Base-by-base conservation (phyloP, 176 grass and related monocot species). In the Juncus inflexus region DNA sequence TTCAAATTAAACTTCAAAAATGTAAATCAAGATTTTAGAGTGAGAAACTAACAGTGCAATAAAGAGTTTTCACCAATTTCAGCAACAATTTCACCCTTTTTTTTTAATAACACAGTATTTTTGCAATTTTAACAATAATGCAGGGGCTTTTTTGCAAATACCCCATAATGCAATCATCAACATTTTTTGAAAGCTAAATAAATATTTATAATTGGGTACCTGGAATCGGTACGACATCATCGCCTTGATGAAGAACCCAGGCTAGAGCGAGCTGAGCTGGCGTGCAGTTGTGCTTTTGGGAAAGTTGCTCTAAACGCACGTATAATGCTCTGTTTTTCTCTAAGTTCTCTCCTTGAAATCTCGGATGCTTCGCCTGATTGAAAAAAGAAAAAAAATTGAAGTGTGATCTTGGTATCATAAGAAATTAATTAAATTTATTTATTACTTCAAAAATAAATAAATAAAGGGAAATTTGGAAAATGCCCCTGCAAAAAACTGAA, bases 311-410 rank as follows among this genome's bases (percentile, higher is more conserved):
- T 51, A 92, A 49, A 58, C 68, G 54, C 74, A 50, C 41, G 62
- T 92, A 92, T 3, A 92, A 10, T 78, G 76, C 15, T 84, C 82
- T 88, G 47, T 92, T 88, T 59, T 85, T 92, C 53, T 92, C 89
- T 53, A 92, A 70, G 72, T 92, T 85, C 16, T 85, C 72, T 13
- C 89, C 89, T 4, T 65, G 51, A 73, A 77, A 92, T 12, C 89
- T 74, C 7, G 84, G 81, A 88, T 79, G 75, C 73, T 41, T 84
- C 52, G 70, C 57, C 89, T 88, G 74, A 53, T 38, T 54, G 40
- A 42, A n/a, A 10, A 59, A 63, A 78, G 12, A 71, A 15, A 11
- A 42, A 15, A 75, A 12, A 71, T 49, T 56, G 35, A 15, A 67
- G 66, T 76, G 19, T 37, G 61, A 7, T 11, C 42, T 74, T 10